Evolutionary conservation across 2,329 filamentous ascomycete species (phyloP).

Genomic region (Cryphonectria carpinicola): DNA sequence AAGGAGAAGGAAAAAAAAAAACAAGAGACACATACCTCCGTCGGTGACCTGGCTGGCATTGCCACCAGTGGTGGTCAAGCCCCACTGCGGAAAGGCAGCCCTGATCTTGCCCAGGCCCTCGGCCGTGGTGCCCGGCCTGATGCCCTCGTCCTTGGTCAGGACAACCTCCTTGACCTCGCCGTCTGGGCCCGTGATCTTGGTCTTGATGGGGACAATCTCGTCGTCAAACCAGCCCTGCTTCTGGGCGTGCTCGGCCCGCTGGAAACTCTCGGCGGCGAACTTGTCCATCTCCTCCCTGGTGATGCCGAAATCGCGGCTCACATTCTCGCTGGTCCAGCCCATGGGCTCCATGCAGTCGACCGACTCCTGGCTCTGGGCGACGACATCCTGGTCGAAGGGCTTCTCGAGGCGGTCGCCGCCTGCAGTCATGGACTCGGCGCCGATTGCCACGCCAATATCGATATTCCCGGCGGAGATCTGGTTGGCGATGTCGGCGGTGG

Average conservation of each 20-base stretch:
- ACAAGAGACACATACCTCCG: conserved; percentile 59
- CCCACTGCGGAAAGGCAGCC: conserved; percentile 87
- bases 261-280: conserved; percentile 86
- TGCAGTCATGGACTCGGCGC: conserved; percentile 85
- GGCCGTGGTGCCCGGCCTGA: conserved; percentile 85
- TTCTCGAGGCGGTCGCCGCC: conserved; percentile 71
- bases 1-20: background rate
- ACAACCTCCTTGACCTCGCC: conserved; percentile 79
- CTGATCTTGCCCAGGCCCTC: conserved; percentile 84
- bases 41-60: conserved; percentile 96
- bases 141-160: conserved; percentile 85
- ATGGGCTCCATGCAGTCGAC: conserved; percentile 90
- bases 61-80: conserved; percentile 83
- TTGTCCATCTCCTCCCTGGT: conserved; percentile 78
- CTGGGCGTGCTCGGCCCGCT: conserved; percentile 85
- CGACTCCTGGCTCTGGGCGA: conserved; percentile 73
- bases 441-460: conserved; percentile 83
- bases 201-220: conserved; percentile 88
- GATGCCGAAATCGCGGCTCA: conserved; percentile 88
- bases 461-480: conserved; percentile 81
- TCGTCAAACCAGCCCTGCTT: conserved; percentile 91
- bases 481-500: conserved; percentile 91
- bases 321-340: conserved; percentile 98
- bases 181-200: conserved; percentile 81
- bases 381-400: conserved; percentile 78